Base-by-base conservation (phyloP, 139 green algal species). In the Chlorella sp. region DNA sequence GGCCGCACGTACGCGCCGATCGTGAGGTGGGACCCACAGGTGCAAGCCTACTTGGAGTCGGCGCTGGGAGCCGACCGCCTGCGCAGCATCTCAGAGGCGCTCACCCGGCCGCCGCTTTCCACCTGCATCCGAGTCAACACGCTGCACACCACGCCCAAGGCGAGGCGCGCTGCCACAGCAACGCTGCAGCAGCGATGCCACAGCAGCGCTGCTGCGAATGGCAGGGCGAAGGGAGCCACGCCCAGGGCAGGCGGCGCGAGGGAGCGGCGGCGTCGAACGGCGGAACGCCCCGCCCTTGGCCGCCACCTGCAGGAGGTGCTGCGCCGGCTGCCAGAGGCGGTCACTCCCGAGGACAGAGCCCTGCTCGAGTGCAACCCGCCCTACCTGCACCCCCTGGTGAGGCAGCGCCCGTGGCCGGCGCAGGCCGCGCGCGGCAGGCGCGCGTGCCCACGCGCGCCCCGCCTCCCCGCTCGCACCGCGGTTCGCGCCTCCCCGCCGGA, bases 91-190 rank as follows among this genome's bases (percentile, higher is more conserved):
- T 70, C 69, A 3, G 62, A 78, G 0, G 86, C 83, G 1, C 76
- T 94, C 15, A 73, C 58, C 46, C 70, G 76, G 27, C 91, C 91
- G 3, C 91, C 91, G 15, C 56, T 82, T 36, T 80, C 61, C 48
- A 93, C 88, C 46, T 94, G 89, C 69, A 35, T 96, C 29, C 76
- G 91, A 0, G 76, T 96, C 55, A 95, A 96, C 84, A 91, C 82
- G 4, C 74, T 91, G 5, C 76, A 31, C 23, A 82, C 77, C 5
- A 88, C 64, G 5, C 33, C 74, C 1, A 23, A 93, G 83, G 89
- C 84, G 33, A 6, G 66, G n/a, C n/a, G n/a, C n/a, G n/a, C n/a
- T n/a, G n/a, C n/a, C n/a, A n/a, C n/a, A n/a, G n/a, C n/a, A n/a
- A n/a, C n/a, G n/a, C n/a, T n/a, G n/a, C n/a, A n/a, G n/a, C n/a